Evolutionary conservation across 306 rosid genomes (phyloP), one percentile per base, ranked within the genome.

Genomic region (Citrullus amarus): DNA sequence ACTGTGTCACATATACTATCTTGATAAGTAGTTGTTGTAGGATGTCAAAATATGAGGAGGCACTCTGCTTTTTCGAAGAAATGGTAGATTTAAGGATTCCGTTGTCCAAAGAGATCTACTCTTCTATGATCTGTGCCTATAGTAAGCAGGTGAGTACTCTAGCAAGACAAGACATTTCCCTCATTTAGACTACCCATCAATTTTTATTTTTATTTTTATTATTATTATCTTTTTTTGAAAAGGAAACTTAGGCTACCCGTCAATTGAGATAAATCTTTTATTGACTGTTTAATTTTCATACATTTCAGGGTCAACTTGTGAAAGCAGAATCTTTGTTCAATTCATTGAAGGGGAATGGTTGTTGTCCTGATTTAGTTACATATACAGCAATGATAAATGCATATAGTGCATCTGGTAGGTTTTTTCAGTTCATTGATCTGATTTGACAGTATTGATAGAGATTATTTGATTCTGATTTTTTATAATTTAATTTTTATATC

Each of bases 1-100:
- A 90, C 86, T 85, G 90, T 83, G 95, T 94, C 82, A 94, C 96
- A 25, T 92, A 81, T 90, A 87, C 89, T 60, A 84, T 90, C 85
- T 89, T 94, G 88, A 94, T 94, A 68, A 94, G 98, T 88, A 91
- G 96, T 82, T 92, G 96, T 83, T 88, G 92, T 83, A 89, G 86
- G 90, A 86, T 88, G 97, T 87, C 98, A 83, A 92, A 87, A 84
- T 86, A 89, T 75, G 82, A 82, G 32, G 91, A 92, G 82, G 96
- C 98, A 34, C 72, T 92, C 59, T 68, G 76, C 81, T 89, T 88
- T 81, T 82, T 75, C 82, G 86, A 88, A 57, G 97, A 92, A 72
- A 90, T 94, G 92, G 80, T 79, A 86, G 88, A 76, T 51, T 81
- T 88, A 30, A 90, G 86, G 80, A 81, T 94, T 79, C 89, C 95